These are phyloP conservation scores for Pestalotiopsis sp. DNA, from an alignment of 2,329 filamentous ascomycete species.

Conservation along the genomic window DNA sequence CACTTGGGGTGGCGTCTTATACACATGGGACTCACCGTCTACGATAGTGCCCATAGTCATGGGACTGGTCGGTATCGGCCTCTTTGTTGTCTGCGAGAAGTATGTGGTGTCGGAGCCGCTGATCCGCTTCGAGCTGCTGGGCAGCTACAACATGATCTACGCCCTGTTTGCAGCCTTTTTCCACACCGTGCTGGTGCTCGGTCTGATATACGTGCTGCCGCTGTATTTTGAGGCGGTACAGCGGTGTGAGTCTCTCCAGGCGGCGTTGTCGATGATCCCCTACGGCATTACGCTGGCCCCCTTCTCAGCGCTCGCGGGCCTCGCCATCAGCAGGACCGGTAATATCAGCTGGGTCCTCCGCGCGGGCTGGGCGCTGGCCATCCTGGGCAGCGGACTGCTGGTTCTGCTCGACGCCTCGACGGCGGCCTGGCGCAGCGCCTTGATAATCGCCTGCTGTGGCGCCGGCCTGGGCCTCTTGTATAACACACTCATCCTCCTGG, in stretches of 20 bases:
- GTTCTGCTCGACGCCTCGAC: background rate
- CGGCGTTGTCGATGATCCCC: background rate
- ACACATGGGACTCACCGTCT: background rate
- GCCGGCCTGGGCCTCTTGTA: background rate
- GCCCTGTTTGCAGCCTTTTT: slow-evolving; percentile 1
- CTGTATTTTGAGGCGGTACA: slow-evolving; percentile 4
- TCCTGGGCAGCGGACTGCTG: background rate
- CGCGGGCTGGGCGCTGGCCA: background rate
- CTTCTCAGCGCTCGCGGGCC: background rate
- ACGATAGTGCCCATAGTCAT: background rate
- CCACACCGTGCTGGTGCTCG: background rate
- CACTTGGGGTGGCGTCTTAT: slow-evolving; percentile 6
- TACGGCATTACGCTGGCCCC: slow-evolving; percentile 1
- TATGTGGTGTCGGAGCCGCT: background rate
- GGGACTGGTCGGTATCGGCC: background rate
- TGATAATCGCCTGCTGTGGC: background rate
- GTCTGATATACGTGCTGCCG: slow-evolving; percentile 7
- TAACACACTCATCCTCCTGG: background rate
- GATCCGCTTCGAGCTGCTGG: background rate
- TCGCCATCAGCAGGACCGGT: background rate
- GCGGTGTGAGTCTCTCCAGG: background rate
- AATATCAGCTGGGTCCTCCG: slow-evolving; percentile 3
- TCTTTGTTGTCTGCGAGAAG: background rate
- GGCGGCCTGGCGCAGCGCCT: background rate
- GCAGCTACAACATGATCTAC: slow-evolving; percentile 4